Percentiles rank a stretch among this genome's conserved stretches.
phyloP scores from a whole-genome alignment of 2,329 filamentous ascomycete species.

The Clarireedia monteithiana region DNA sequence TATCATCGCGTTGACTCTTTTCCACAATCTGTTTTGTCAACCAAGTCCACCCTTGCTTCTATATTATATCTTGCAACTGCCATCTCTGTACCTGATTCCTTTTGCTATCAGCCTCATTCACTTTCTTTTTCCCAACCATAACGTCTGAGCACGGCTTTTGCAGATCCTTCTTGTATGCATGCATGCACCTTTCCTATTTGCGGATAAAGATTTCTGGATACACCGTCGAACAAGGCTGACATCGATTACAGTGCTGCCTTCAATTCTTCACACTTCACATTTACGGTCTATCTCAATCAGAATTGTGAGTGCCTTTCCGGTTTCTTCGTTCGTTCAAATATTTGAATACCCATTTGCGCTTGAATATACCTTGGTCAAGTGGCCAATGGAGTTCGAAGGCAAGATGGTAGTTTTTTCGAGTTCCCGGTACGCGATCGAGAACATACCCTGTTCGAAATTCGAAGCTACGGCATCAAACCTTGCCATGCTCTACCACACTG shows the following conservation, averaged over 20 bases:
- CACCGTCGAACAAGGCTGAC: background rate
- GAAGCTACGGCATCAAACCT: conserved; percentile 13
- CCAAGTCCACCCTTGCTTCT: conserved; percentile 27
- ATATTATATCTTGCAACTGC: conserved; percentile 24
- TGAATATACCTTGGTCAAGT: background rate
- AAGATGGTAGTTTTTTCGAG: no score
- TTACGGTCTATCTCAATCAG: background rate
- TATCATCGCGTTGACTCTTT: conserved; percentile 23
- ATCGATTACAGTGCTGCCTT: background rate
- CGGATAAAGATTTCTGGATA: background rate
- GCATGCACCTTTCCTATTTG: conserved; percentile 1
- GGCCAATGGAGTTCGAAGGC: background rate
- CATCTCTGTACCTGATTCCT: conserved; percentile 10
- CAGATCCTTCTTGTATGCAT: background rate
- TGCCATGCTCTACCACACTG: conserved; percentile 8
- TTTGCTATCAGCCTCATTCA: conserved; percentile 4
- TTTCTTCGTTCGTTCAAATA: background rate
- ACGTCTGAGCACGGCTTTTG: background rate
- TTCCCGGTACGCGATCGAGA: background rate
- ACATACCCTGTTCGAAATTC: conserved; percentile 8
- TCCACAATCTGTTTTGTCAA: conserved; percentile 15
- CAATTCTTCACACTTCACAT: no score
- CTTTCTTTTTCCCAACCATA: background rate
- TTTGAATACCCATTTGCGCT: background rate
- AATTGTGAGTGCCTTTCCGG: conserved; percentile 1